Base-by-base conservation (phyloP, 352 stramenopile species). In the Pythium phragmitis region DNA sequence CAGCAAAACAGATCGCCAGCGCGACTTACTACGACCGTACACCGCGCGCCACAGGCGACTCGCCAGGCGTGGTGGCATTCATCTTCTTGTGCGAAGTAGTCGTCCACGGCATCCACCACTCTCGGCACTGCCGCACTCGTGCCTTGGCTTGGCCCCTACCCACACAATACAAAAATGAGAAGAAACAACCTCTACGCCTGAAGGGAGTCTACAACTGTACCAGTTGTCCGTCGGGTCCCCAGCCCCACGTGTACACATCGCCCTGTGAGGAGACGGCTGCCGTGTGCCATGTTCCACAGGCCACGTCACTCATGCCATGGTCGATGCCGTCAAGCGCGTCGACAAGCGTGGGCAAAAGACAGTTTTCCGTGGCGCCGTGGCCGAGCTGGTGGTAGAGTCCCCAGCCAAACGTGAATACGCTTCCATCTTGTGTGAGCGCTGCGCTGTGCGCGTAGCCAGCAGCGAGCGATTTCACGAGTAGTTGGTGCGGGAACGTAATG, bases 241-340 rank as follows among this genome's bases (percentile, higher is more conserved):
- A 94, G 19, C 85, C 85, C 80, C 82, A 94, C 28, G 82, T 88
- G 65, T 92, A 94, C 30, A 92, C 47, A 55, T 94, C 83, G 2
- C 83, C 80, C 7, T 77, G 75, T 4, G 72, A 69, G 7, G 83
- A 89, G 14, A 82, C 52, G 76, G 79, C 84, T 72, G 78, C 75
- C 9, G 83, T 89, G 67, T 94, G 83, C 82, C 85, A 94, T 36
- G 72, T 89, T 4, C 85, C 85, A 47, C 85, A 94, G 0, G 78
- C 77, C 28, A 91, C 69, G 21, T 78, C 68, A 3, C 75, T 52
- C 11, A 92, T 52, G 0, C 67, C 68, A 28, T 62, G 59, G 33
- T 80, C 74, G 11, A 94, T 61, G 12, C 83, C 85, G 49, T 73
- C 60, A 5, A 94, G 56, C 3, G 83, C 82, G 4, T 74, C 61